Base-by-base conservation (phyloP, 208 protist species). In the Tritrichomonas foetus region DNA sequence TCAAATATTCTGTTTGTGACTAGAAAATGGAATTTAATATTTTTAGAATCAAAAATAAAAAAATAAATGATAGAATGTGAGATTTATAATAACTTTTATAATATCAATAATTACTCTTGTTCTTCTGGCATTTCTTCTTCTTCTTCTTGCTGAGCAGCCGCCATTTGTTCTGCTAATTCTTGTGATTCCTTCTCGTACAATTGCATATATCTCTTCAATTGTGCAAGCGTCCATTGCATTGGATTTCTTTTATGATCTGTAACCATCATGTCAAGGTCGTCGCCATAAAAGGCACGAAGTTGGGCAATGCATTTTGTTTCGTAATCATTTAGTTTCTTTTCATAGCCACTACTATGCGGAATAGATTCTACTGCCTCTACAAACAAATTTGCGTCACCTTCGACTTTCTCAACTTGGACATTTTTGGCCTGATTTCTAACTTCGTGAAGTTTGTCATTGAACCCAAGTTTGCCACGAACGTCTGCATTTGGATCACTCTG, bases 201-300 rank as follows among this genome's bases (percentile, higher is more conserved):
- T 16, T 25, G 27, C 41, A 89, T 89, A 27, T 89, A 47, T 49
- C 44, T 57, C 27, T 57, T 53, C n/a, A 89, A 39, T 39, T 89
- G 78, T n/a, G 20, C 47, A 57, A 57, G n/a, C 33, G 44, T 57
- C 41, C 41, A 57, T 89, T 89, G 78, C 78, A 44, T 53, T 89
- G 78, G 78, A 39, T 89, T 89, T 20, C 78, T 13, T 39, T 36
- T 53, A 57, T 49, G 47, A 57, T 89, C 78, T 2, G 39, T 36
- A 53, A 33, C 47, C 78, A 89, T 89, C 78, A 89, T 89, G 53
- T 89, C 47, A 39, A 89, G 47, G 57, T 89, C 78, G 22, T 89
- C 47, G 0, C 78, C 78, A 39, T 89, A 89, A 53, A 14, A 53
- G 33, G 78, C 47, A 13, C 47, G 44, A n/a, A 89, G 47, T 89